phyloP scores from a whole-genome alignment of 192 early-diverging fungal species.

The Funneliformis mosseae region DNA sequence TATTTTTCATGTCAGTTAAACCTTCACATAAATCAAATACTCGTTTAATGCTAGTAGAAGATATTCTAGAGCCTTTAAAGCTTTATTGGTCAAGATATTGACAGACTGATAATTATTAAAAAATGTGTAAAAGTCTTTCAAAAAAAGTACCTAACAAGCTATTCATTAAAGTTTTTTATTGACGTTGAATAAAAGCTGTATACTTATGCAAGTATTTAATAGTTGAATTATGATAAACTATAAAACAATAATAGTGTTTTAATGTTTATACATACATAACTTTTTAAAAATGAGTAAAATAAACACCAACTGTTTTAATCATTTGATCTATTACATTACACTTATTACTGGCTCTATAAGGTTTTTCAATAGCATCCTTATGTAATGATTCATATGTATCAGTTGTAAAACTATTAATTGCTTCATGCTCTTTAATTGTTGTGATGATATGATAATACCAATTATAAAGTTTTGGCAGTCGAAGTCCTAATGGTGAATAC shows the following conservation, averaged over 20 bases:
- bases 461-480: neutral
- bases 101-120: neutral
- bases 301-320: neutral
- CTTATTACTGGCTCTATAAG: neutral
- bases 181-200: too few relatives aligned
- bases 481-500: neutral
- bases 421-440: neutral
- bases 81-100: neutral
- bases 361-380: neutral
- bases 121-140: neutral
- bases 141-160: neutral
- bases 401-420: neutral
- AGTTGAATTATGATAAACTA: too few relatives aligned
- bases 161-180: neutral
- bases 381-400: neutral
- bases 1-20: neutral
- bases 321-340: neutral
- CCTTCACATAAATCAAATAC: neutral
- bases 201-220: too few relatives aligned
- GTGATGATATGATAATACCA: neutral
- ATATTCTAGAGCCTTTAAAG: neutral
- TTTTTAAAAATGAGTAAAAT: too few relatives aligned
- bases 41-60: neutral
- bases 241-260: too few relatives aligned
- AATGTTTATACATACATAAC: too few relatives aligned